Evolutionary conservation across 2,329 filamentous ascomycete species (phyloP).

Genomic region (Teratosphaeria pseudoeucalypti): DNA sequence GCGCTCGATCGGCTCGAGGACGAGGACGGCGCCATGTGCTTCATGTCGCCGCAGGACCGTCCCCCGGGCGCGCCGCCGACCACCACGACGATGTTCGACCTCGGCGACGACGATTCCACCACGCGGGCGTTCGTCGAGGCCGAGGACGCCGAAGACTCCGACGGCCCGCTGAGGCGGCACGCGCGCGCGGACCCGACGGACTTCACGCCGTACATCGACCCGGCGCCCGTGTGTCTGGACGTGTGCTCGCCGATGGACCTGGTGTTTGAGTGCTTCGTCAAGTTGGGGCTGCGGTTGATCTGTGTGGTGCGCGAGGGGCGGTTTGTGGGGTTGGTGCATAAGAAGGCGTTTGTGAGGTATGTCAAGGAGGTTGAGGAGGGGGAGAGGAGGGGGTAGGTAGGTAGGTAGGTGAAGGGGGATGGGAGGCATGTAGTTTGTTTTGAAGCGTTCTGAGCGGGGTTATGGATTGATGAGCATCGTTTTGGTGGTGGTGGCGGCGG

Average conservation of each 20-base stretch:
- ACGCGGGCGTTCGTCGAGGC: conserved; percentile 33
- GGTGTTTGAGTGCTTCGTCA: conserved; percentile 93
- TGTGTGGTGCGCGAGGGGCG: conserved; percentile 77
- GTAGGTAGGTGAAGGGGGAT: conserved; percentile 48
- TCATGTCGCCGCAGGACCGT: conserved; percentile 61
- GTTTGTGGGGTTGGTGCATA: conserved; percentile 86
- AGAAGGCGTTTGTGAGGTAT: conserved; percentile 94
- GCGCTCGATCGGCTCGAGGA: conserved; percentile 68
- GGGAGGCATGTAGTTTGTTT: background rate
- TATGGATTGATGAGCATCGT: too few species aligned
- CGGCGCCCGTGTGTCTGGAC: conserved; percentile 77
- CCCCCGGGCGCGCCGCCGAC: conserved; percentile 5
- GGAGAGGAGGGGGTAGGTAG: conserved; percentile 4
- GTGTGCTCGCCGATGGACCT: conserved; percentile 85
- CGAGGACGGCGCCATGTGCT: conserved; percentile 65
- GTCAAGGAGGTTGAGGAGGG: conserved; percentile 68
- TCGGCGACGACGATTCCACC: conserved; percentile 25
- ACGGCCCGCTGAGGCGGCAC: background rate
- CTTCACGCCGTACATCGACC: conserved; percentile 86
- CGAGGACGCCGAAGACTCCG: background rate
- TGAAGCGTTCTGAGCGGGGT: too few species aligned
- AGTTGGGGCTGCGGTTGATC: conserved; percentile 83
- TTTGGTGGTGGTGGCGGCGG: too few species aligned
- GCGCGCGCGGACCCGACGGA: conserved; percentile 56
- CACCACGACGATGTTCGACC: conserved; percentile 9